Percentiles rank a stretch among this genome's conserved stretches.
Conservation (phyloP, 345 rosid genomes). For the Abelmoschus esculentus region DNA sequence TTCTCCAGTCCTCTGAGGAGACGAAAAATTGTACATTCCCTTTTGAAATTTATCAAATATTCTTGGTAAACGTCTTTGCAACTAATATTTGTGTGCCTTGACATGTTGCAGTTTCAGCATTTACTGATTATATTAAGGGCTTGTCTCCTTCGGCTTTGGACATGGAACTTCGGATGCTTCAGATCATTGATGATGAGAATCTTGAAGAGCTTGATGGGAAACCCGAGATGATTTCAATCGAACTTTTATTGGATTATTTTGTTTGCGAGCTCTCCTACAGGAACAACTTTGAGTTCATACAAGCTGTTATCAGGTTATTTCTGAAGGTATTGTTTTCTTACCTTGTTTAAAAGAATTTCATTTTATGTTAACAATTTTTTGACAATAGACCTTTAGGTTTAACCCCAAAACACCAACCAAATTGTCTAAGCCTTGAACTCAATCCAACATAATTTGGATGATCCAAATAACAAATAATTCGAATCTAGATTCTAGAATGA, state of each 20-base stretch:
- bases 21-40: conserved; percentile 48
- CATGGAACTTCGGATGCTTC: conserved; percentile 84
- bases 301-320: conserved; percentile 74
- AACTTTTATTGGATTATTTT: conserved; percentile 73
- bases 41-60: neutral
- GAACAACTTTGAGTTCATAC: conserved; percentile 85
- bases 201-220: conserved; percentile 53
- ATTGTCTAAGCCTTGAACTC: no score
- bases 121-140: conserved; percentile 76
- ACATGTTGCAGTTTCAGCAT: conserved; percentile 49
- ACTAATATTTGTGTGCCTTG: conserved; percentile 16
- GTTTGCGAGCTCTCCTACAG: conserved; percentile 55
- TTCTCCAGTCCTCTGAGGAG: conserved; percentile 52
- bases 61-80: neutral
- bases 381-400: neutral
- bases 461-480: no score
- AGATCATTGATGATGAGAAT: conserved; percentile 67
- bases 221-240: conserved; percentile 55
- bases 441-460: neutral
- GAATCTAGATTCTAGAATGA: neutral
- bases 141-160: conserved; percentile 85
- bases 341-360: neutral
- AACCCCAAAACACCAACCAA: neutral
- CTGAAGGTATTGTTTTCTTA: conserved; percentile 54
- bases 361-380: neutral